These are phyloP conservation scores for Nemania abortiva DNA, from an alignment of 2,329 filamentous ascomycete species.

Conservation along the genomic window DNA sequence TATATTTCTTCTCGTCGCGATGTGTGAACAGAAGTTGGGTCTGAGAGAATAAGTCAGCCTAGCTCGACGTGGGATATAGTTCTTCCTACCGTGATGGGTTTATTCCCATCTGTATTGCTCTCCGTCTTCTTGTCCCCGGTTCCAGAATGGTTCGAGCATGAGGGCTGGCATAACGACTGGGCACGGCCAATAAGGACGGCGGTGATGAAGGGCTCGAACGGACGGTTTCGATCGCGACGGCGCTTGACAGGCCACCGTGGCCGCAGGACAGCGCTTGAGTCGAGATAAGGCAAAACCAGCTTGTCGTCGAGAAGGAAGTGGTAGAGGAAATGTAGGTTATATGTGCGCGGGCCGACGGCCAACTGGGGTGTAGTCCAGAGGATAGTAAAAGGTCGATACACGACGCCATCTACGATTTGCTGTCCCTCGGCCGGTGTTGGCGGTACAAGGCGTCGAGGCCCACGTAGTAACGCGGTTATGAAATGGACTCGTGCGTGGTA, in stretches of 20 bases:
- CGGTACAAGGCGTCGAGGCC: background rate
- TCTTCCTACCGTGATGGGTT: conserved; percentile 17
- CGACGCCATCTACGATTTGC: background rate
- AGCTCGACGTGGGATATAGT: conserved; percentile 7
- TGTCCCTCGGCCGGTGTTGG: background rate
- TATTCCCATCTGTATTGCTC: conserved; percentile 9
- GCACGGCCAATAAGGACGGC: conserved; percentile 13
- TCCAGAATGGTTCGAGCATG: conserved; percentile 7
- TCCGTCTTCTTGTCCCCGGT: conserved; percentile 7
- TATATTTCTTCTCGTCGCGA: conserved; percentile 7
- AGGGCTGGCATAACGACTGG: background rate
- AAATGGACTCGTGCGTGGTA: background rate
- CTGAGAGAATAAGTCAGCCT: conserved; percentile 13
- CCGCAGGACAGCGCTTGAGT: conserved; percentile 6
- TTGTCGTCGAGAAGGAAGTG: conserved; percentile 1
- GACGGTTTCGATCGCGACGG: conserved; percentile 10
- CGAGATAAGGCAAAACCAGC: conserved; percentile 11
- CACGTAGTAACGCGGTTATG: conserved; percentile 10
- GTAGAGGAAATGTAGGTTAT: conserved; percentile 9
- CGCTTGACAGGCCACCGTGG: conserved; percentile 1
- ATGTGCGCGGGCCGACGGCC: conserved; percentile 18
- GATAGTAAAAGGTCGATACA: conserved; percentile 6
- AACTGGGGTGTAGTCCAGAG: conserved; percentile 11
- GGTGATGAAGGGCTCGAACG: conserved; percentile 19
- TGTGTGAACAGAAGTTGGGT: conserved; percentile 23